Evolutionary conservation across 257 asterid genomes (phyloP), one percentile per base, ranked within the genome.

Genomic region (Parsonsia alboflavescens): DNA sequence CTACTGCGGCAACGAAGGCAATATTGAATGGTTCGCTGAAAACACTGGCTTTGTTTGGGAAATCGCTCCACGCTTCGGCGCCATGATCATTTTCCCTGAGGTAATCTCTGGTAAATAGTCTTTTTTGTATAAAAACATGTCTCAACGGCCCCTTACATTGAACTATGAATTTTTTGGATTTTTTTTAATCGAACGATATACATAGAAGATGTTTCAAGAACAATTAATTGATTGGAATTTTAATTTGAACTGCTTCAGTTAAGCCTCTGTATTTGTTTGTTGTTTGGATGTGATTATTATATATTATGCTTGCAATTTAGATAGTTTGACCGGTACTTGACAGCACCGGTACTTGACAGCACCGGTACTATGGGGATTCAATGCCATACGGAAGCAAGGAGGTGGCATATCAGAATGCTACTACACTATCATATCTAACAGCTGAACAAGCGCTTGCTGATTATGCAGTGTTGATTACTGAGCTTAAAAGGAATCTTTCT

Each of bases 381-480:
- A 89, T 90, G 92, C 97, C 97, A 0, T 90, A 83, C 73, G 95
- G 98, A 45, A 85, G 91, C 75, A 24, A 12, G 42, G 92, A 91
- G 26, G 96, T 84, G 73, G 98, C 97, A 0, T 91, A 92, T 77
- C 85, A 84, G 84, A 92, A 91, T 62, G 83, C 91, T 22, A 82
- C 84, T 26, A 89, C 95, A 1, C 76, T 93, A 65, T 88, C 98
- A 0, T 79, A 90, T 82, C 75, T 94, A 68, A 94, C 97, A 19
- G 86, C 98, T 10, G 98, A 94, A 75, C 98, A 93, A 73, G 98
- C 97, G 2, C 85, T 93, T 72, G 95, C 97, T 78, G 98, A 93
- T 88, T 94, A 78, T 68, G 92, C 97, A 13, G 87, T 94, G 56
- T 80, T 93, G 77, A 86, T 93, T 72, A 91, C 93, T 52, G 96